Base-by-base conservation (phyloP, 2,329 filamentous ascomycete species). In the Colletotrichum sp. region DNA sequence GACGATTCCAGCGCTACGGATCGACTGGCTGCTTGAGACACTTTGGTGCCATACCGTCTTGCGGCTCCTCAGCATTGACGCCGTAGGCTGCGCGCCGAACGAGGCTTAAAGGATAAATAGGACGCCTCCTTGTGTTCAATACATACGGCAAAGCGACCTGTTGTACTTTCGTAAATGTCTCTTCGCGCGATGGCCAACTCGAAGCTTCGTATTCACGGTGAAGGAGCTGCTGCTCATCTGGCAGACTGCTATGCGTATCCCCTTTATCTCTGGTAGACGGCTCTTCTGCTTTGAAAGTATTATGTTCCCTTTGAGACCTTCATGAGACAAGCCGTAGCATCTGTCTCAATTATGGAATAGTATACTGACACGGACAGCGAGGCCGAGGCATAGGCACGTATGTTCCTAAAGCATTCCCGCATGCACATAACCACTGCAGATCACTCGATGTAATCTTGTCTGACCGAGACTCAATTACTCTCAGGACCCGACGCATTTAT, bases 51-150 rank as follows among this genome's bases (percentile, higher is more conserved):
- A 52, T 1, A 48, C 39, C 0, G 39, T 48, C 9, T 48, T 3
- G 10, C n/a, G 1, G 6, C n/a, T 3, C 39, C 3, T 52, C 10
- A 8, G 44, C 10, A 13, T 22, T 52, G 1, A 13, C 0, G 10
- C 5, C 2, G 10, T 1, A 4, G 10, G 10, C 44, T 22, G 3
- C n/a, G 44, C 2, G 44, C 44, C 10, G 0, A 22, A 52, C 0
- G 44, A 0, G n/a, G 44, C 44, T 52, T 52, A 3, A 52, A 52
- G 1, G 10, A 52, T 52, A 52, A 22, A 13, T 7, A 22, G 2
- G n/a, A 8, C 5, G n/a, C n/a, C 2, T 13, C 44, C n/a, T 22
- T 48, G 44, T 6, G 44, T 48, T 48, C 10, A 48, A 48, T 1
- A 48, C n/a, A 44, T 44, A 44, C 18, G 39, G 39, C 9, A 44